These are phyloP conservation scores for Mucor mucedo DNA, from an alignment of 371 early-diverging fungal species.

Conservation along the genomic window DNA sequence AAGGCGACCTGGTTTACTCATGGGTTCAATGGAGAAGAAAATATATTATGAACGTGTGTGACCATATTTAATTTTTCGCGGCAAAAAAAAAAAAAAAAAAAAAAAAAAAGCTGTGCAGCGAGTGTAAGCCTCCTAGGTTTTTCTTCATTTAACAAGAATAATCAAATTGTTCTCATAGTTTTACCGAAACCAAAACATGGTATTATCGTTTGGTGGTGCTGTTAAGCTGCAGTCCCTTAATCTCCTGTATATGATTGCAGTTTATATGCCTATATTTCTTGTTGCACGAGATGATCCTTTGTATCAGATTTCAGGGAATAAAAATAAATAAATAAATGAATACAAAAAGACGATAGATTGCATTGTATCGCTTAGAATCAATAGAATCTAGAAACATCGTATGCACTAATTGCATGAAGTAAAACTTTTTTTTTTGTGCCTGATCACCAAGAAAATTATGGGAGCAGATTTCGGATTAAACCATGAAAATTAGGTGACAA, in stretches of 20 bases:
- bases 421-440: neutral
- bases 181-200: too few species aligned
- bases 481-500: neutral
- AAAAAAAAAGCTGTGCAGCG: too few species aligned
- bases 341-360: neutral
- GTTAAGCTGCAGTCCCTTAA: neutral
- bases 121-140: too few species aligned
- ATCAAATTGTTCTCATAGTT: too few species aligned
- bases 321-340: neutral
- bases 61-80: too few species aligned
- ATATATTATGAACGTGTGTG: neutral
- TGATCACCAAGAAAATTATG: neutral
- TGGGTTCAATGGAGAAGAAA: neutral
- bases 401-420: slow-evolving; percentile 1
- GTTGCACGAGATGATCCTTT: slow-evolving; percentile 18
- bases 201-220: too few species aligned
- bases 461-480: neutral
- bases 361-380: neutral
- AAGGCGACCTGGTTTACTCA: slow-evolving; percentile 1
- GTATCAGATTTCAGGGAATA: slow-evolving; percentile 1
- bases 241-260: neutral
- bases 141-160: too few species aligned
- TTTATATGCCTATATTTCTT: slow-evolving; percentile 1
- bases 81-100: too few species aligned
- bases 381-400: neutral